Evolutionary conservation across 495 filamentous ascomycete species (phyloP), one percentile per base, ranked within the genome.

Genomic region (Neurospora africana): DNA sequence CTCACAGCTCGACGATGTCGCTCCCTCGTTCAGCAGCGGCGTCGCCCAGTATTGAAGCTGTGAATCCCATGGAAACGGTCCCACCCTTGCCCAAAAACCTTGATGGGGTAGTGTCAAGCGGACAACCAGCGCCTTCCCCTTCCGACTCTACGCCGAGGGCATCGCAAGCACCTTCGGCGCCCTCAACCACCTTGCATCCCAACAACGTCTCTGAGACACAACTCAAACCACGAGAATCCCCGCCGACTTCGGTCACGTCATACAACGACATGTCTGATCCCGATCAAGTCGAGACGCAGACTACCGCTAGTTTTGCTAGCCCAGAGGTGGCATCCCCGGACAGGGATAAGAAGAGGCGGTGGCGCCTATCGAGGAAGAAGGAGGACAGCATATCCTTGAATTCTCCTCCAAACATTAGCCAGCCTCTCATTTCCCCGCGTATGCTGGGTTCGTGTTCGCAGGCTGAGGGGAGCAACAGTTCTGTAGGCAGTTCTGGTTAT

Each of bases 1-100:
- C 94, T 1, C 92, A 97, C 72, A 95, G 92, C 72, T 98, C 94
- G 8, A 89, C 88, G 8, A 86, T 90, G 2, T 97, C 93, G 4
- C 82, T 98, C 19, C 84, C 87, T 38, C 83, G 82, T 38, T 81
- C 80, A 7, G 73, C 79, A 61, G 75, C 80, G 7, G 76, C 78
- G 0, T 82, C 84, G 23, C 82, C 84, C 33, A 79, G 68, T 33
- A 70, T 72, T 11, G 85, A 82, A 70, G 68, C 74, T 21, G 21
- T 76, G 38, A 82, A 84, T 41, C 80, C 83, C 19, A 75, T 82
- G 37, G 81, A 85, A 21, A 68, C 78, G 7, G 79, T 79, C n/a
- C 70, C 72, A 4, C 71, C 76, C 15, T 73, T 73, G 43, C 72
- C 81, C 4, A 78, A 76, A 40, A 74, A 75, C n/a, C 74, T 73